Conservation (phyloP, 2,329 filamentous ascomycete species). For the Penicillium italicum region DNA sequence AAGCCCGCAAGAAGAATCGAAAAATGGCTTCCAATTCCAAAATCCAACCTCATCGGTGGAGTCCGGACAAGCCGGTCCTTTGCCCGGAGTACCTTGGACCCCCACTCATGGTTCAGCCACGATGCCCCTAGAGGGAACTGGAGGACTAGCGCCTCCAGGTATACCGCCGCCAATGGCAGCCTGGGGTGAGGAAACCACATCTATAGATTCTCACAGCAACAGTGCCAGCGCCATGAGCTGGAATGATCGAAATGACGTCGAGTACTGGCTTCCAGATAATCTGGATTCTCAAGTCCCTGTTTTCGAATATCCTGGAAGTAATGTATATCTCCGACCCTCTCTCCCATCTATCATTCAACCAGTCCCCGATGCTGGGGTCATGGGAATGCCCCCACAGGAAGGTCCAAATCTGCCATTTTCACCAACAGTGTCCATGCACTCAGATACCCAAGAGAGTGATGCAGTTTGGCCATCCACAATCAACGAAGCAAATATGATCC, state of each 20-base stretch:
- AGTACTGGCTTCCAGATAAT: slow-evolving; percentile 38
- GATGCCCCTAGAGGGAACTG: slow-evolving; percentile 22
- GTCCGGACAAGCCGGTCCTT: slow-evolving; percentile 15
- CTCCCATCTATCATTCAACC: slow-evolving; percentile 35
- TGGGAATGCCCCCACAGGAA: slow-evolving; percentile 21
- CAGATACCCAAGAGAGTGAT: slow-evolving; percentile 20
- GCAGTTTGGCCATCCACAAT: slow-evolving; percentile 41
- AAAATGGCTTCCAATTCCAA: slow-evolving; percentile 26
- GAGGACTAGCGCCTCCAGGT: slow-evolving; percentile 17
- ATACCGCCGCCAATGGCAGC: slow-evolving; percentile 18
- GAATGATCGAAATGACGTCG: slow-evolving; percentile 30
- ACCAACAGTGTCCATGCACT: slow-evolving; percentile 19
- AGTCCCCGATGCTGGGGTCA: slow-evolving; percentile 18
- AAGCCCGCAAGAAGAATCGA: slow-evolving; percentile 15
- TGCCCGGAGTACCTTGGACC: slow-evolving; percentile 23
- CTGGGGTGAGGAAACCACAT: slow-evolving; percentile 23
- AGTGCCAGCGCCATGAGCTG: slow-evolving; percentile 22
- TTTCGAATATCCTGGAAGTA: slow-evolving; percentile 35
- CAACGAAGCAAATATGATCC: slow-evolving; percentile 41
- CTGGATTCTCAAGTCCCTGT: slow-evolving; percentile 34
- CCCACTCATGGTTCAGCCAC: slow-evolving; percentile 19
- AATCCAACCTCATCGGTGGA: slow-evolving; percentile 19
- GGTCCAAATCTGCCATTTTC: slow-evolving; percentile 20
- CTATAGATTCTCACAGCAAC: slow-evolving; percentile 22
- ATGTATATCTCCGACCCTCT: slow-evolving; percentile 34